Conservation (phyloP, 306 rosid genomes). For the Corylus heterophylla region DNA sequence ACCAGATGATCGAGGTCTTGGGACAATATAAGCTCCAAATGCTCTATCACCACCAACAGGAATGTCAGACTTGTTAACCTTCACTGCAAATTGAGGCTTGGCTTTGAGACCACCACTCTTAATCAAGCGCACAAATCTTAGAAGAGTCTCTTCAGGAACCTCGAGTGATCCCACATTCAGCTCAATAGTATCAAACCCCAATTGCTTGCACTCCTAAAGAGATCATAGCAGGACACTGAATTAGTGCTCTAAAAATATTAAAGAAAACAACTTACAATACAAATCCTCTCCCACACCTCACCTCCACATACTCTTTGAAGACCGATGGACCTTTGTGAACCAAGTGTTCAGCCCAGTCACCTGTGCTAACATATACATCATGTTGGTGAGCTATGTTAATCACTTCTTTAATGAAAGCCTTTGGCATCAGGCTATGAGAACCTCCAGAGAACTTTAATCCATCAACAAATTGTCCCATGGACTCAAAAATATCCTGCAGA, state of each 20-base stretch:
- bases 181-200: constrained; percentile 87
- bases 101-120: constrained; percentile 78
- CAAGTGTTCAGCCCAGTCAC: constrained; percentile 87
- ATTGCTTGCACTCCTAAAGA: constrained; percentile 76
- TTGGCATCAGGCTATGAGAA: constrained; percentile 77
- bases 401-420: constrained; percentile 60
- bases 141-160: constrained; percentile 80
- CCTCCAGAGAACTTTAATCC: constrained; percentile 90
- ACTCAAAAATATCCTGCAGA: constrained; percentile 74
- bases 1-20: constrained; percentile 77
- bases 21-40: constrained; percentile 76
- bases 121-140: constrained; percentile 72
- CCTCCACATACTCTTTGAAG: constrained; percentile 78
- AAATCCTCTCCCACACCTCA: constrained; percentile 24
- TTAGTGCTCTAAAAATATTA: neutral
- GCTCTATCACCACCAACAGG: constrained; percentile 69
- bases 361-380: constrained; percentile 81
- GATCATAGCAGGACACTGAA: neutral
- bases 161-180: constrained; percentile 68
- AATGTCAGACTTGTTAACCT: constrained; percentile 73
- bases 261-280: neutral
- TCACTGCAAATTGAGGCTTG: constrained; percentile 78
- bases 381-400: constrained; percentile 81
- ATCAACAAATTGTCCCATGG: constrained; percentile 79
- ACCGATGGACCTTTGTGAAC: constrained; percentile 68